A percentile compares a stretch with the other conserved stretches of the same genome.
phyloP scores from a whole-genome alignment of 257 asterid genomes.

The Jacaranda copaia region DNA sequence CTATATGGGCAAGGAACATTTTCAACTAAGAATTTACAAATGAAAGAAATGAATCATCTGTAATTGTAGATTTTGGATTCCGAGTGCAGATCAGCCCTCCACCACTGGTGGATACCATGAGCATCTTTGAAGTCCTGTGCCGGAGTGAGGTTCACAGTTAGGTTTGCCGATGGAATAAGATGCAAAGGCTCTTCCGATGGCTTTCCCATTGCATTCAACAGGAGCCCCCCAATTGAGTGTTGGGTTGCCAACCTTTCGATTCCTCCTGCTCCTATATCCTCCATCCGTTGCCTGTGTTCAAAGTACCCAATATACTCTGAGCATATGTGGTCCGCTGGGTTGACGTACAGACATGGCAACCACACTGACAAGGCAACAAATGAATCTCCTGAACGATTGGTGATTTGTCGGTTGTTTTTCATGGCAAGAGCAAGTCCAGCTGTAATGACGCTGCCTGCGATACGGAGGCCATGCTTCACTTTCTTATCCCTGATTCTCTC shows the following conservation, averaged over 20 bases:
- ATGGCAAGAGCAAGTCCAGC: constrained; percentile 89
- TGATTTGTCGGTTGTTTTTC: constrained; percentile 49
- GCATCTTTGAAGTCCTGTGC: constrained; percentile 70
- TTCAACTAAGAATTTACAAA: constrained; percentile 30
- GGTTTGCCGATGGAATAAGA: constrained; percentile 82
- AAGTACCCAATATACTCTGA: constrained; percentile 86
- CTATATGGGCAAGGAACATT: background rate
- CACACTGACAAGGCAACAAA: constrained; percentile 63
- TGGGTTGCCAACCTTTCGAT: constrained; percentile 83
- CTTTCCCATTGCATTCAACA: constrained; percentile 69
- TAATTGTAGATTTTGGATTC: constrained; percentile 60
- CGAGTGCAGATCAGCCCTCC: constrained; percentile 65
- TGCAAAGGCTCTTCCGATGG: constrained; percentile 78
- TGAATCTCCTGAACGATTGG: constrained; percentile 48
- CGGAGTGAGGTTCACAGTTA: constrained; percentile 60
- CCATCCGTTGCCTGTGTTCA: constrained; percentile 84
- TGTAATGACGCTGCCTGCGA: constrained; percentile 82
- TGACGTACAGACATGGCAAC: constrained; percentile 76
- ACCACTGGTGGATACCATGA: constrained; percentile 97
- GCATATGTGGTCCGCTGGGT: constrained; percentile 75
- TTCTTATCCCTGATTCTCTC: constrained; percentile 76
- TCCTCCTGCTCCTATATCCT: constrained; percentile 73
- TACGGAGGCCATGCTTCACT: constrained; percentile 74
- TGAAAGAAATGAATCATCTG: constrained; percentile 15
- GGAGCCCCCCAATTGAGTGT: constrained; percentile 79